Base-by-base conservation (phyloP, 768 basidiomycete species). In the Mycena sanguinolenta region DNA sequence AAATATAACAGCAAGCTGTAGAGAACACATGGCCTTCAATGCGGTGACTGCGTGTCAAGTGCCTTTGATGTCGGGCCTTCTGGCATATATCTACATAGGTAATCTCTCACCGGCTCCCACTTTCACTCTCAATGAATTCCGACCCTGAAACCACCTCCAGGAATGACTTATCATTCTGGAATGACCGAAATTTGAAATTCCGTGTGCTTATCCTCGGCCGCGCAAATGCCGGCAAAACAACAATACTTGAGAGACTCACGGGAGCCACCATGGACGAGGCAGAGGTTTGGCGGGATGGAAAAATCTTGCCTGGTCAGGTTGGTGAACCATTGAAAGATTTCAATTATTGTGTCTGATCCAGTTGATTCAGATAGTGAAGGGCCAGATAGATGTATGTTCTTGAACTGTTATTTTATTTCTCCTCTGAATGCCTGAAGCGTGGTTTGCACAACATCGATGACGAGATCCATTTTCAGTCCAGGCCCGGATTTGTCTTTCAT, bases 401-500 rank as follows among this genome's bases (percentile, higher is more conserved):
- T n/a, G n/a, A n/a, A n/a, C n/a, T n/a, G n/a, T n/a, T n/a, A 58
- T 25, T 9, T 8, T 58, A 7, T 38, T 38, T 6, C 3, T 6
- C 23, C 34, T 6, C 8, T 58, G 14, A 42, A 4, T 34, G 55
- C n/a, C 13, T 6, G 25, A 4, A 58, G 55, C 55, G 55, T 9
- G 55, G 55, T 58, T 58, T 58, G 13, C 55, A 58, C 36, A 58
- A 32, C 21, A 19, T 55, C 7, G 53, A 55, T 5, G 32, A 58
- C 25, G 55, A 58, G 55, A 58, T 58, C 55, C n/a, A 23, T n/a
- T 58, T 58, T 58, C 55, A 19, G 34, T 58, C 55, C n/a, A 58
- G 36, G 55, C 55, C 55, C 13, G 55, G 55, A 58, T 58, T 58
- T 58, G 14, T 58, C 55, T 58, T 58, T n/a, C 55, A 58, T 28